Evolutionary conservation across 108 stramenopile genomes (phyloP), one percentile per base, ranked within the genome.

Genomic region (Mayamaea pseudoterrestris): DNA sequence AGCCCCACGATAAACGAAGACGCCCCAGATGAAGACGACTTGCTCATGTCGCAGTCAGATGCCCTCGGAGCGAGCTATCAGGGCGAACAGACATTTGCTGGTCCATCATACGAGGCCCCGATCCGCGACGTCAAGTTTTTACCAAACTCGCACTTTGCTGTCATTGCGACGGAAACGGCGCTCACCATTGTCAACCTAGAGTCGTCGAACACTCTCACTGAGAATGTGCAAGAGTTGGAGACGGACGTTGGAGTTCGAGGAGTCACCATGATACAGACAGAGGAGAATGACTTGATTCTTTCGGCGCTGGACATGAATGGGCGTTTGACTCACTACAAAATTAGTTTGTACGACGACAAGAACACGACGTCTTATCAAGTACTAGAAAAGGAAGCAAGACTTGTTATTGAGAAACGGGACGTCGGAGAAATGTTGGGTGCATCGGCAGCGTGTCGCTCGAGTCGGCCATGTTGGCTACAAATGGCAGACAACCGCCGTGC

Each of bases 271-370:
- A 44, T 82, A n/a, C 37, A 65, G 0, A 24, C 21, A 18, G 27
- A 56, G 27, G 21, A 35, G 8, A 43, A 40, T 5, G 32, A 48
- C 17, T 23, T 20, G 11, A 18, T 53, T 35, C 16, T 52, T 12
- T 63, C 72, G 1, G 58, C 76, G 1, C 39, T 90, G 50, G 74
- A 66, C 29, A 71, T 82, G 67, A 68, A 84, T 39, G 87, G 87
- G 13, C 57, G 53, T 2, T 21, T 82, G 1, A 68, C 66, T 44
- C 16, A 71, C 8, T 90, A 76, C 73, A 48, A 70, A 43, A 47
- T 76, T 1, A n/a, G n/a, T 30, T 63, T 18, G 47, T 29, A 14
- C 17, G 39, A 8, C 61, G 63, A 0, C 32, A 37, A 30, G 42
- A 53, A 13, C 4, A 12, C 6, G 30, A 29, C 16, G 47, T 16